Evolutionary conservation across 2,329 filamentous ascomycete species (phyloP).

Genomic region (Zymoseptoria pseudotritici): DNA sequence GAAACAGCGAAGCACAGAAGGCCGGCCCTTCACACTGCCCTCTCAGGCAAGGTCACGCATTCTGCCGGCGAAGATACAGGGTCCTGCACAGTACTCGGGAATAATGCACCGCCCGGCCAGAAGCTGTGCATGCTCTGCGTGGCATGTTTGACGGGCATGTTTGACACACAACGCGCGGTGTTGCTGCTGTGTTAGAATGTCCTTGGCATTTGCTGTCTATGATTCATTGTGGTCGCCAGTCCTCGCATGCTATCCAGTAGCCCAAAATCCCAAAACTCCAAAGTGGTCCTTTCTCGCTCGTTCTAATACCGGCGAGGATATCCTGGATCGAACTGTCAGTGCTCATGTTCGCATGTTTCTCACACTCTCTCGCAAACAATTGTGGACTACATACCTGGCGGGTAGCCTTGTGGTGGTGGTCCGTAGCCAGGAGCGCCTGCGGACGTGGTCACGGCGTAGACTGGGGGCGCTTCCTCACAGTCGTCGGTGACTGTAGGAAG

Average conservation of each 20-base stretch:
- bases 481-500: not conserved
- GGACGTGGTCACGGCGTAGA: not conserved
- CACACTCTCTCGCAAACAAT: not conserved
- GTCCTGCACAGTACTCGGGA: not conserved
- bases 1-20: not conserved
- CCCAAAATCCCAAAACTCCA: too few species aligned
- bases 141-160: not conserved
- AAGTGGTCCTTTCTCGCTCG: too few species aligned
- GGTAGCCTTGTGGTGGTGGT: not conserved
- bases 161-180: not conserved
- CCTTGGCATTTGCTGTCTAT: not conserved
- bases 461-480: not conserved
- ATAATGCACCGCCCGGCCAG: not conserved
- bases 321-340: not conserved
- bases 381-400: not conserved
- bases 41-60: not conserved
- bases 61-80: not conserved
- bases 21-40: not conserved
- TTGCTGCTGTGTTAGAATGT: not conserved
- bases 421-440: not conserved
- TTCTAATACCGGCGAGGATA: not conserved
- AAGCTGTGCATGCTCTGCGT: not conserved
- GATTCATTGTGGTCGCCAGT: not conserved
- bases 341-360: not conserved
- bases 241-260: not conserved